Percentiles rank a stretch among this genome's conserved stretches.
Conservation (phyloP, 1,139 yeast genomes). For the Yamadazyma membranifaciens region DNA sequence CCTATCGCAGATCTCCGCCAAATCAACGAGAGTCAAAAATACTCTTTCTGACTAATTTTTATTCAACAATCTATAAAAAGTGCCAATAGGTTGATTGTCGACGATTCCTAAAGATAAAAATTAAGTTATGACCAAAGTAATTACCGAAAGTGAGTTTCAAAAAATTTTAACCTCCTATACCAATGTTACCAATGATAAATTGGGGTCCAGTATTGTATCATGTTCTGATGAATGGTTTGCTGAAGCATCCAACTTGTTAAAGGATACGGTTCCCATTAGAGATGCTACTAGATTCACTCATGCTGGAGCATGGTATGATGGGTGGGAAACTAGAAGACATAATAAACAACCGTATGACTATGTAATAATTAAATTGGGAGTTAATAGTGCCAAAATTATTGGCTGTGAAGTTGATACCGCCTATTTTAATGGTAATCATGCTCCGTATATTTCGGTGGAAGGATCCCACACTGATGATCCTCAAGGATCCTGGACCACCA, state of each 20-base stretch:
- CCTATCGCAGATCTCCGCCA: too few relatives aligned
- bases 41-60: too few relatives aligned
- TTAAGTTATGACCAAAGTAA: constrained; percentile 22
- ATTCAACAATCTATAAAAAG: too few relatives aligned
- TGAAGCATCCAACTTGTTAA: constrained; percentile 82
- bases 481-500: constrained; percentile 54
- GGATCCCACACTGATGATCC: constrained; percentile 15
- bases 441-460: constrained; percentile 85
- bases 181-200: constrained; percentile 77
- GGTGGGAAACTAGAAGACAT: constrained; percentile 97
- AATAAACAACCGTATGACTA: constrained; percentile 81
- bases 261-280: constrained; percentile 75
- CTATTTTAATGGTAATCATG: constrained; percentile 91
- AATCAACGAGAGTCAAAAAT: too few relatives aligned
- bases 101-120: too few relatives aligned
- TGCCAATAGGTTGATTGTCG: too few relatives aligned
- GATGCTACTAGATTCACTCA: constrained; percentile 77
- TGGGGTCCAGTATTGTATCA: constrained; percentile 71
- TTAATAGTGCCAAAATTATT: constrained; percentile 70
- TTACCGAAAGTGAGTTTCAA: constrained; percentile 44
- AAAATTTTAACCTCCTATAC: constrained; percentile 49
- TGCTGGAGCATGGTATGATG: constrained; percentile 96
- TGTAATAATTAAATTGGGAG: constrained; percentile 82
- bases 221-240: constrained; percentile 95
- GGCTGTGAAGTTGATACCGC: constrained; percentile 94